phyloP scores from a whole-genome alignment of 305 asterid genomes.

The Fraxinus sp. region DNA sequence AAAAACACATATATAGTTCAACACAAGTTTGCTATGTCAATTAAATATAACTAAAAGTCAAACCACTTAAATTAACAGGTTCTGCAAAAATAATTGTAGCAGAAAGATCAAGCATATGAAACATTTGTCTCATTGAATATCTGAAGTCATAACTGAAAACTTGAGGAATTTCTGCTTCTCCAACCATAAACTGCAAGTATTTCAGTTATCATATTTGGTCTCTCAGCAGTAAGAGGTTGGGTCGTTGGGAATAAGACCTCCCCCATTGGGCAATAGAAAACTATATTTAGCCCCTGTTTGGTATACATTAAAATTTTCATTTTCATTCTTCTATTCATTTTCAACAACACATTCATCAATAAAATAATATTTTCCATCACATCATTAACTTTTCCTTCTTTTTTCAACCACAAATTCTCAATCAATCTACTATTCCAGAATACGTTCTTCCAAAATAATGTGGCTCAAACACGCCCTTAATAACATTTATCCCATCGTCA shows the following conservation, averaged over 20 bases:
- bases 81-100: conserved; percentile 3
- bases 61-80: neutral
- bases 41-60: neutral
- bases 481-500: neutral
- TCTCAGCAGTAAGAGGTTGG: neutral
- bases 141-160: conserved; percentile 1
- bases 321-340: no score
- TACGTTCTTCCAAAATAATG: no score
- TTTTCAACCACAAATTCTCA: no score
- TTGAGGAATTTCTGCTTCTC: neutral
- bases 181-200: neutral
- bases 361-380: no score
- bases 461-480: neutral
- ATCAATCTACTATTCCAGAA: no score
- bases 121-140: neutral
- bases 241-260: neutral
- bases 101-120: conserved; percentile 17
- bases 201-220: neutral
- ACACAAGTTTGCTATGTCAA: conserved; percentile 9
- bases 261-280: neutral
- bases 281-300: neutral
- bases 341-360: no score
- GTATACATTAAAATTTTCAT: no score
- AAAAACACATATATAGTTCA: conserved; percentile 12
- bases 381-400: no score